phyloP scores from a whole-genome alignment of 208 protist genomes.

The Herpetomonas tarakana region DNA sequence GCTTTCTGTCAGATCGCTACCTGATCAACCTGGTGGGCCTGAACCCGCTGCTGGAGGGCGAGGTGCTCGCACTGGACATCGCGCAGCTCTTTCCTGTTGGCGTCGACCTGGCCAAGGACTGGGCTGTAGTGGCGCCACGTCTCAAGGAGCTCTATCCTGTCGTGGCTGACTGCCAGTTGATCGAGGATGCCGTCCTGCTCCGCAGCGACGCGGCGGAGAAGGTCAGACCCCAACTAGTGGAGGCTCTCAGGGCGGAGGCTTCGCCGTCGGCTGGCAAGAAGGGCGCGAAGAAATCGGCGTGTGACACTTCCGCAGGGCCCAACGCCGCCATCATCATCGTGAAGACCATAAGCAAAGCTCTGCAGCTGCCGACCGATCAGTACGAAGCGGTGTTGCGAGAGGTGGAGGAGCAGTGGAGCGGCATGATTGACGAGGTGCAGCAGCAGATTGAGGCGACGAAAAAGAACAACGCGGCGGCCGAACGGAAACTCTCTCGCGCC shows the following conservation, averaged over 20 bases:
- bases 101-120: constrained; percentile 55
- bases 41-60: constrained; percentile 45
- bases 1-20: constrained; percentile 62
- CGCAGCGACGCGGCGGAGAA: constrained; percentile 23
- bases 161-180: constrained; percentile 28
- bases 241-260: constrained; percentile 11
- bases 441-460: constrained; percentile 23
- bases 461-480: constrained; percentile 28
- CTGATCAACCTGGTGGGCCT: constrained; percentile 50
- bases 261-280: background rate
- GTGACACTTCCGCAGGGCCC: no score
- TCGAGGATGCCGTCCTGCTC: constrained; percentile 35
- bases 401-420: constrained; percentile 31
- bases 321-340: background rate
- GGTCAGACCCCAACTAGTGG: constrained; percentile 21
- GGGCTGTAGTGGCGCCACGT: constrained; percentile 30
- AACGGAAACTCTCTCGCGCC: constrained; percentile 34
- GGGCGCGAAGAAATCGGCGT: constrained; percentile 2
- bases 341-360: background rate
- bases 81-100: constrained; percentile 34
- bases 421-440: constrained; percentile 28
- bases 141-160: constrained; percentile 57
- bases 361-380: constrained; percentile 16
- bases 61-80: constrained; percentile 46
- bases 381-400: constrained; percentile 35